phyloP scores from a whole-genome alignment of 2,329 filamentous ascomycete species.

The Akanthomyces muscarius region DNA sequence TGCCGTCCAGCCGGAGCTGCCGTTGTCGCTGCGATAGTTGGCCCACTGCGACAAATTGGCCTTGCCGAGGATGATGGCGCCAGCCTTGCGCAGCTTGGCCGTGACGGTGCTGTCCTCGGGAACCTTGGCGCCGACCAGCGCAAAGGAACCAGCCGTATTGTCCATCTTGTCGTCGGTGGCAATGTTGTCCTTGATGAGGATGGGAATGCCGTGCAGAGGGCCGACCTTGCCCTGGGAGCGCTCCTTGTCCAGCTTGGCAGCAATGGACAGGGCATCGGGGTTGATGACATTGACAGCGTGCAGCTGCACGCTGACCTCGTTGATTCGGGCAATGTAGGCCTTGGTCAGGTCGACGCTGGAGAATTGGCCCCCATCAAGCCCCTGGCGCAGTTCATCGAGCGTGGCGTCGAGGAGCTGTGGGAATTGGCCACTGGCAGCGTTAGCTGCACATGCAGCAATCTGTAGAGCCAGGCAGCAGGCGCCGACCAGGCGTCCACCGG shows the following conservation, averaged over 20 bases:
- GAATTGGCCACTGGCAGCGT: background rate
- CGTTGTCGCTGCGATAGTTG: constrained; percentile 54
- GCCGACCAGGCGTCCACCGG: background rate
- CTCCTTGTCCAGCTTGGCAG: constrained; percentile 27
- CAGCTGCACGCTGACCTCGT: constrained; percentile 27
- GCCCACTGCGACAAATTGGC: constrained; percentile 61
- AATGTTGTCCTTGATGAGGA: constrained; percentile 62
- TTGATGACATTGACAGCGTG: constrained; percentile 33
- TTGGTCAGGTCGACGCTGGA: constrained; percentile 30
- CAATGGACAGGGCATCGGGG: constrained; percentile 31
- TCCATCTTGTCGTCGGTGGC: constrained; percentile 57
- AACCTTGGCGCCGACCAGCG: constrained; percentile 51
- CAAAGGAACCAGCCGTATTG: constrained; percentile 57
- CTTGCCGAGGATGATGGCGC: constrained; percentile 61
- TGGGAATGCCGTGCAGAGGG: constrained; percentile 58
- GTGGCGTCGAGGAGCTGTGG: constrained; percentile 18
- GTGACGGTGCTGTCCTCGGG: constrained; percentile 54
- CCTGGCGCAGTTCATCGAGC: constrained; percentile 24
- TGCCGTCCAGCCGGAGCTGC: constrained; percentile 60
- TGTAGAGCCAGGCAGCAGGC: constrained; percentile 1
- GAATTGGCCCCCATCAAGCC: constrained; percentile 26
- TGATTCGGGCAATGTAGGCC: constrained; percentile 31
- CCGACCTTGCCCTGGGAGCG: constrained; percentile 18
- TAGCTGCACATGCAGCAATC: background rate
- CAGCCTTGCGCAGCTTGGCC: constrained; percentile 53